Percentiles rank a stretch among this genome's conserved stretches.
phyloP scores from a whole-genome alignment of 208 protist genomes.

The Phytomonas sp. region DNA sequence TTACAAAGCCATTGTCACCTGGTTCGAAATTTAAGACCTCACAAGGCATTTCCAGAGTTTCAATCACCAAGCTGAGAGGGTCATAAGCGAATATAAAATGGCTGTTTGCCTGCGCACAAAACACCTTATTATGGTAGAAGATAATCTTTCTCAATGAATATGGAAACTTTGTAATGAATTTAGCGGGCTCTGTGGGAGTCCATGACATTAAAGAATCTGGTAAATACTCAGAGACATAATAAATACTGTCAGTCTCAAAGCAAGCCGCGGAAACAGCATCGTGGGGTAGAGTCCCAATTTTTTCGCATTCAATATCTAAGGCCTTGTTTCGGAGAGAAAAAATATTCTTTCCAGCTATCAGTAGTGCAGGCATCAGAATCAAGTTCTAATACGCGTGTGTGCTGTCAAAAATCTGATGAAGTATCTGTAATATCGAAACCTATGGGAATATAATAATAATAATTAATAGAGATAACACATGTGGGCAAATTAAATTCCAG shows the following conservation, averaged over 20 bases:
- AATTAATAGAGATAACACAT: background rate
- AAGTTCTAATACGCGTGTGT: constrained; percentile 2
- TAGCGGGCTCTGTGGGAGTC: background rate
- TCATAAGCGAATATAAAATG: constrained; percentile 41
- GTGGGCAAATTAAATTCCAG: background rate
- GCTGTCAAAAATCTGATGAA: background rate
- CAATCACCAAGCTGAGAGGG: constrained; percentile 34
- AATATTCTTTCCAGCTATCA: background rate
- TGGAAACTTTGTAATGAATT: background rate
- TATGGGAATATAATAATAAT: constrained; percentile 15
- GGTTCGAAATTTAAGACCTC: constrained; percentile 28
- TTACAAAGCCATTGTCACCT: constrained; percentile 67
- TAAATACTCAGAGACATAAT: background rate
- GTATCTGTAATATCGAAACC: constrained; percentile 4
- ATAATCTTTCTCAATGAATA: constrained; percentile 18
- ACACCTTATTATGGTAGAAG: constrained; percentile 58
- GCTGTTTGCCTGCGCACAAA: constrained; percentile 22
- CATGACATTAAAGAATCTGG: background rate
- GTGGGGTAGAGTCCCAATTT: background rate
- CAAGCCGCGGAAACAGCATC: background rate
- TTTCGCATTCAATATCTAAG: constrained; percentile 6
- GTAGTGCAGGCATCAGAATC: background rate
- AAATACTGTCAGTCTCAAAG: background rate
- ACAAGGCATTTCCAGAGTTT: constrained; percentile 30
- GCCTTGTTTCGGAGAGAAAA: background rate